Percentiles rank a stretch among this genome's conserved stretches.
phyloP scores from a whole-genome alignment of 768 basidiomycete genomes.

The Suillus subluteus region DNA sequence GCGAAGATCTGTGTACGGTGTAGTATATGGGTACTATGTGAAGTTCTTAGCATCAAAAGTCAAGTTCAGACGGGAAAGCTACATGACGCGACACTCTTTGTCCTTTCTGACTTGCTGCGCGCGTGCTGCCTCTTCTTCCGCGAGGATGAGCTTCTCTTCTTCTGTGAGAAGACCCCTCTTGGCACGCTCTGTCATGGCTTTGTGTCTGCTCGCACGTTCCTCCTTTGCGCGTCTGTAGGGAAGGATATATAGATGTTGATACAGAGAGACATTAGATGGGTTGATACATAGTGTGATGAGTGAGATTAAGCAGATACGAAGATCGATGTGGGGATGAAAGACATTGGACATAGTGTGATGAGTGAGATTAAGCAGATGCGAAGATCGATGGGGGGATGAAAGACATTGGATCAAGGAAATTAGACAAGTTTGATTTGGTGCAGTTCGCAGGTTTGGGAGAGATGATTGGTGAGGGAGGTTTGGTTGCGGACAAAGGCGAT shows the following conservation, averaged over 20 bases:
- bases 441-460: not conserved
- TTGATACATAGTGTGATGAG: not conserved
- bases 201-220: conserved; percentile 64
- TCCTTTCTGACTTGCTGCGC: not conserved
- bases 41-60: not conserved
- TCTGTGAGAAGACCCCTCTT: conserved; percentile 6
- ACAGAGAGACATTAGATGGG: conserved; percentile 19
- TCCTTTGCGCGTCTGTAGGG: conserved; percentile 66
- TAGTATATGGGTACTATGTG: not conserved
- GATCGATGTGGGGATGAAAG: conserved; percentile 69
- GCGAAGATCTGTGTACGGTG: not conserved
- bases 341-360: conserved; percentile 27
- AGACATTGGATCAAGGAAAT: conserved; percentile 40
- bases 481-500: conserved; percentile 38
- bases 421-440: not conserved
- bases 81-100: conserved; percentile 18
- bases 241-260: conserved; percentile 19
- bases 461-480: conserved; percentile 23
- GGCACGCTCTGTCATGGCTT: conserved; percentile 32
- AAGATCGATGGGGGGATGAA: conserved; percentile 74
- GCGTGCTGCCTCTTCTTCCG: not conserved
- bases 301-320: conserved; percentile 64
- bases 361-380: conserved; percentile 55
- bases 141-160: conserved; percentile 3
- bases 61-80: not conserved